phyloP scores from a whole-genome alignment of 108 stramenopile species.

The Fragilariopsis cylindrus region DNA sequence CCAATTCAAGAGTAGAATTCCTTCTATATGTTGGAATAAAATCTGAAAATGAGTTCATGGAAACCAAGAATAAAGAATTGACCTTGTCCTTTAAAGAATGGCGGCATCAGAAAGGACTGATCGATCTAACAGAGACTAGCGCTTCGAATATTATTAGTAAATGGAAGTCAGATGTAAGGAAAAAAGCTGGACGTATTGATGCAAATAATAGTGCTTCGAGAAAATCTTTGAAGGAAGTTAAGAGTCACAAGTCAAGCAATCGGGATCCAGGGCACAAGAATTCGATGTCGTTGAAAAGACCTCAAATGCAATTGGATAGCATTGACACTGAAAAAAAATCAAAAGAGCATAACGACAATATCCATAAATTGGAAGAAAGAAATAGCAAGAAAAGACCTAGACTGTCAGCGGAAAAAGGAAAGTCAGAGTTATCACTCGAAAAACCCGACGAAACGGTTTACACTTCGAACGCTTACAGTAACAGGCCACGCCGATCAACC shows the following conservation, averaged over 20 bases:
- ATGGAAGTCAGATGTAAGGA: conserved; percentile 16
- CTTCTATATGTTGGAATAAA: neutral
- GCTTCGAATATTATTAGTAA: neutral
- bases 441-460: neutral
- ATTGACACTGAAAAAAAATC: neutral
- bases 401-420: neutral
- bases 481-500: conserved; percentile 1
- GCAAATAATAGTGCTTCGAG: neutral
- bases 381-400: neutral
- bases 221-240: neutral
- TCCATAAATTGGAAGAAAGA: neutral
- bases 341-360: neutral
- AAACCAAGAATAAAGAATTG: neutral
- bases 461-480: too few species aligned
- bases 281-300: neutral
- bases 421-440: neutral
- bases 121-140: neutral
- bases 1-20: conserved; percentile 4
- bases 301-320: neutral
- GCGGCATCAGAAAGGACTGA: neutral
- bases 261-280: neutral
- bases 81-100: neutral
- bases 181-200: neutral
- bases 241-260: too few species aligned
- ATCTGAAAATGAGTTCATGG: conserved; percentile 5